Evolutionary conservation across 2,329 filamentous ascomycete genomes (phyloP), one percentile per base, ranked within the genome.

Genomic region (Colletotrichum phormii): DNA sequence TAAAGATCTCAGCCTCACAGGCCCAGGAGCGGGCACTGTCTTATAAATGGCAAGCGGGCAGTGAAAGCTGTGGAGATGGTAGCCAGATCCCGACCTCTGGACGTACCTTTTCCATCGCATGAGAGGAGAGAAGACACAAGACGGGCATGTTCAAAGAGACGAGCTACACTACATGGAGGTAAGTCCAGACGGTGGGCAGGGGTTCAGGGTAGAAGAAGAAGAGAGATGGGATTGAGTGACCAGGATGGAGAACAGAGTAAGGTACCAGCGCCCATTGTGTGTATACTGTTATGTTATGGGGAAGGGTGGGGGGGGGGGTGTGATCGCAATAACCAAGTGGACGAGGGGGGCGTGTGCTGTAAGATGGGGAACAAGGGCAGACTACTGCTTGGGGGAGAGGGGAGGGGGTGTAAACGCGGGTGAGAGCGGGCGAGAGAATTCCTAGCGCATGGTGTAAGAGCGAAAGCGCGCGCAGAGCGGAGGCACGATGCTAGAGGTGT

Each of bases 1-100:
- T 74, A 59, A 67, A 74, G 64, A 71, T 74, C 74, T 75, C 74
- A 75, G 74, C 74, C 74, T 75, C 74, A 75, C 53, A 64, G 68
- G 72, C 59, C 73, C 33, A 72, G 71, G 72, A 71, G 71, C 64
- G 73, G 73, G 66, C 71, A 71, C 61, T 58, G 71, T 66, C 73
- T 74, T 74, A 74, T 74, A 73, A 74, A 73, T 74, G 73, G 73
- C 37, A 71, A 65, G 71, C 64, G 71, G 73, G 73, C 73, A 74
- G 73, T 73, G 71, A 69, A 73, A 31, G 37, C 69, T 60, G 72
- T 74, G 72, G 72, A 73, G 72, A 67, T 63, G 59, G 49, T 65
- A 70, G 57, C n/a, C 49, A 58, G 65, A 65, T 60, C 73, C 71
- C 59, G 66, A 64, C 66, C 53, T 59, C 64, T 74, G 29, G 72